Percentiles rank a stretch among this genome's conserved stretches.
These are phyloP conservation scores for Monilinia polystroma DNA, from an alignment of 2,329 filamentous ascomycete species.

Conservation along the genomic window DNA sequence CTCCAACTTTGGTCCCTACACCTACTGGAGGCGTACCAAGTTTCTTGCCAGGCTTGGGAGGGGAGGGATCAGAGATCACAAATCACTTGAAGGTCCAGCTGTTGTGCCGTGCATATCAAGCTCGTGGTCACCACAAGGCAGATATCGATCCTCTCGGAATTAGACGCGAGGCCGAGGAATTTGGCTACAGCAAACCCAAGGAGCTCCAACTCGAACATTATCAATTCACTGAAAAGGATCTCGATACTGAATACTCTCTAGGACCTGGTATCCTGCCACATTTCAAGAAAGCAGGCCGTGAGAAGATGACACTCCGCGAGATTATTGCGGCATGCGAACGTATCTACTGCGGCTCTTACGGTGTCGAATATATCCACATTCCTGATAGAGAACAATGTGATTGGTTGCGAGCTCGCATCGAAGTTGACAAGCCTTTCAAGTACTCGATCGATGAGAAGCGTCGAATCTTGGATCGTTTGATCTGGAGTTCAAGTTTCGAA, in stretches of 20 bases:
- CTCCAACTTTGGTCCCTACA: constrained; percentile 83
- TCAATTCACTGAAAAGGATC: constrained; percentile 89
- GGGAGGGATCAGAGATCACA: constrained; percentile 76
- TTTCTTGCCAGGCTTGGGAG: constrained; percentile 67
- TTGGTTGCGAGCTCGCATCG: constrained; percentile 93
- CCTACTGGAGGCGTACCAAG: constrained; percentile 75
- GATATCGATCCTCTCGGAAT: constrained; percentile 96
- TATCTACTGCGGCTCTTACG: constrained; percentile 96
- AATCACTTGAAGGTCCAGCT: constrained; percentile 99
- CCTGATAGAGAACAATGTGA: constrained; percentile 97
- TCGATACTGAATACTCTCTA: constrained; percentile 87
- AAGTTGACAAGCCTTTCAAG: constrained; percentile 92
- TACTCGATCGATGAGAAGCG: constrained; percentile 99
- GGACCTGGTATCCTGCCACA: constrained; percentile 93
- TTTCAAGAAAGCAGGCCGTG: constrained; percentile 82
- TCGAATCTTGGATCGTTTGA: constrained; percentile 92
- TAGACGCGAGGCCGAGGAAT: constrained; percentile 77
- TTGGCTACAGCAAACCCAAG: constrained; percentile 84
- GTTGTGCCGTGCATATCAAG: constrained; percentile 94
- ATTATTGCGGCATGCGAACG: constrained; percentile 91
- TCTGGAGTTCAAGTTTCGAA: constrained; percentile 99
- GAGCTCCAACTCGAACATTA: constrained; percentile 93
- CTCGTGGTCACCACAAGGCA: constrained; percentile 96
- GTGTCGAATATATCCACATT: constrained; percentile 98
- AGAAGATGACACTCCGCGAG: constrained; percentile 96